Conservation (phyloP, 768 basidiomycete species). For the Tylopilus rubrobrunneus region DNA sequence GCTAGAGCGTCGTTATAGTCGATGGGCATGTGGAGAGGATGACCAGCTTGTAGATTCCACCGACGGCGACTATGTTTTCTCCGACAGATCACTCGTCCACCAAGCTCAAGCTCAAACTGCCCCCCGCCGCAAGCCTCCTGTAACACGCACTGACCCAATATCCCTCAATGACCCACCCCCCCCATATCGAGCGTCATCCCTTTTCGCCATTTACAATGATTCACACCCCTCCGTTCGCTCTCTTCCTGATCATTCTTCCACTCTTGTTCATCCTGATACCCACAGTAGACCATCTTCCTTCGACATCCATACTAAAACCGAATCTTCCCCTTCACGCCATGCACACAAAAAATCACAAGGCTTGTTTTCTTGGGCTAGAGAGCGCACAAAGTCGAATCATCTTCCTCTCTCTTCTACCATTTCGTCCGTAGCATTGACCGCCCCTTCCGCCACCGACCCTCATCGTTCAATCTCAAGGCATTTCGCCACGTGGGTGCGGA, state of each 20-base stretch:
- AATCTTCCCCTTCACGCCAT: conserved; percentile 14
- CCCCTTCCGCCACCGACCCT: conserved; percentile 16
- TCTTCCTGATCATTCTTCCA: conserved; percentile 43
- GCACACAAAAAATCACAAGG: conserved; percentile 34
- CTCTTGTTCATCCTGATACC: conserved; percentile 14
- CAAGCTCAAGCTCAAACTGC: conserved; percentile 37
- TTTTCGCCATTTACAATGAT: conserved; percentile 59
- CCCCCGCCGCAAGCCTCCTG: conserved; percentile 38
- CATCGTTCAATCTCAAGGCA: conserved; percentile 69
- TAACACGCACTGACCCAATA: conserved; percentile 11
- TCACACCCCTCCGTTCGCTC: conserved; percentile 53
- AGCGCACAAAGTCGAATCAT: conserved; percentile 35
- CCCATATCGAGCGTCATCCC: conserved; percentile 38
- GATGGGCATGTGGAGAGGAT: too few relatives aligned
- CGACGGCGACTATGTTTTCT: too few relatives aligned
- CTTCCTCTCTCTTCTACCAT: conserved; percentile 31
- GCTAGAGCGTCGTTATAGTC: too few relatives aligned
- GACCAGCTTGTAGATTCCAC: too few relatives aligned
- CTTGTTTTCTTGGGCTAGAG: conserved; percentile 33
- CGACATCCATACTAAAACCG: conserved; percentile 9
- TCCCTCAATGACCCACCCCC: conserved; percentile 25
- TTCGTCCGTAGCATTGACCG: conserved; percentile 26
- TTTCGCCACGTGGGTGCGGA: conserved; percentile 64
- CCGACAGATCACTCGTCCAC: conserved; percentile 30
- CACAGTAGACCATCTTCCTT: conserved; percentile 12